Base-by-base conservation (phyloP, 106 monocot species). In the Amphibolis antarctica region DNA sequence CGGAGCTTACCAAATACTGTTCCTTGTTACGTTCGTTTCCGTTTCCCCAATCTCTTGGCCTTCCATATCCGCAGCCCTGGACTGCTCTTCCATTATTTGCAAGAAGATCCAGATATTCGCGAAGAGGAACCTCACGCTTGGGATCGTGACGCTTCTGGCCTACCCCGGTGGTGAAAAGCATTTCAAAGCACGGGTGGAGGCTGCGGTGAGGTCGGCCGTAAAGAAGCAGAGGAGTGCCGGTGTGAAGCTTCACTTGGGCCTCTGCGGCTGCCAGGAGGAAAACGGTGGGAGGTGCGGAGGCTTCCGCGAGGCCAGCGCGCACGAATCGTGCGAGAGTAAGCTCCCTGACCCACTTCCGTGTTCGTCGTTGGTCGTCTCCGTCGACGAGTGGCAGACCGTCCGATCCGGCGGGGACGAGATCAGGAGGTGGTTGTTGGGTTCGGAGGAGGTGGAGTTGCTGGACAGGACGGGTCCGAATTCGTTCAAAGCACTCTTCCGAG, bases 21-120 rank as follows among this genome's bases (percentile, higher is more conserved):
- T 86, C 72, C 74, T 74, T 67, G 59, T 94, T 46, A 86, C 83
- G 9, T 94, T 94, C 65, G 79, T 81, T 21, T 84, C 83, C 69
- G 66, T 57, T 7, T 73, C 83, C 0, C 66, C 83, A n/a, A 71
- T 94, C 18, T 94, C 94, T 17, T 94, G 89, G 94, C 76, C 81
- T 42, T 77, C 82, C 14, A 74, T 94, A 53, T 83, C 89, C 4
- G 77, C 73, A 1, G 74, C 81, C 18, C 81, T 94, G 9, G 94
- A 89, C 24, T 72, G 54, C 48, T 77, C 74, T 13, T 60, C 70
- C 64, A 66, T 94, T 61, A 71, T 52, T 67, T 94, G 89, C 80
- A 80, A 78, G 53, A 86, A 80, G 67, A 74, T 89, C 65, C 89
- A 94, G 78, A 83, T 89, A 62, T 94, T 88, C 45, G 94, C 89